phyloP scores from a whole-genome alignment of 2,329 filamentous ascomycete genomes.

The Teratosphaeriaceae sp. region DNA sequence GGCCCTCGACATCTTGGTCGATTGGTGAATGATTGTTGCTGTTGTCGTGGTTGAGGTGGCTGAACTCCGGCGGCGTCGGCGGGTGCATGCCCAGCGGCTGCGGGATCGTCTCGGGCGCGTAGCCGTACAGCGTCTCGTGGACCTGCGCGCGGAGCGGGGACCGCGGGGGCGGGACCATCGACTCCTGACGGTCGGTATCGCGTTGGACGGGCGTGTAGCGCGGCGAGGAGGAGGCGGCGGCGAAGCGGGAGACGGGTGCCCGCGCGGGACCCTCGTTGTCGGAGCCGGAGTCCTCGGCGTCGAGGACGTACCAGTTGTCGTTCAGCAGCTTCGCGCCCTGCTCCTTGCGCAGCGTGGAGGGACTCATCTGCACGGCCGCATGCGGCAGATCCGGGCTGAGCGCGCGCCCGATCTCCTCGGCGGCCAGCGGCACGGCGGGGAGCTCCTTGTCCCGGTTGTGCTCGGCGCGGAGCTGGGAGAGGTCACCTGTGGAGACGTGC shows the following conservation, averaged over 20 bases:
- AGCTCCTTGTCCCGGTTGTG: background rate
- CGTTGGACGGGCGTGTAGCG: slow-evolving; percentile 13
- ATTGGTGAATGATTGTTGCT: too few species aligned
- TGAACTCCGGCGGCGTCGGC: slow-evolving; percentile 36
- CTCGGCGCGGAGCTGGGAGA: too few species aligned
- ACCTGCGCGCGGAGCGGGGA: background rate
- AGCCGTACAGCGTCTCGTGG: background rate
- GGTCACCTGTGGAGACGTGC: background rate
- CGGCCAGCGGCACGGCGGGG: background rate
- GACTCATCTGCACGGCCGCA: too few species aligned
- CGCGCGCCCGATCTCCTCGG: slow-evolving; percentile 2
- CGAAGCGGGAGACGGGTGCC: slow-evolving; percentile 5
- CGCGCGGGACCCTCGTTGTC: too few species aligned
- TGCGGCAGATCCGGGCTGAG: slow-evolving; percentile 11
- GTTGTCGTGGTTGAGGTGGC: slow-evolving; percentile 5
- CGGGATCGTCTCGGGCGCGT: background rate
- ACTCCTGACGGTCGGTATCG: slow-evolving; percentile 20
- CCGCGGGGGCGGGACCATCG: slow-evolving; percentile 9
- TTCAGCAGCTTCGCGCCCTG: slow-evolving; percentile 33
- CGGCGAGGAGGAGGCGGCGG: too few species aligned
- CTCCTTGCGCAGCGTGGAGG: too few species aligned
- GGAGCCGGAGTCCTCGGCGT: slow-evolving; percentile 19
- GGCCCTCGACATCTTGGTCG: too few species aligned
- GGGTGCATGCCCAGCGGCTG: slow-evolving; percentile 44
- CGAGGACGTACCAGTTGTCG: slow-evolving; percentile 43